phyloP scores from a whole-genome alignment of 169 alveolate species.

The Cryptosporidium parvum region DNA sequence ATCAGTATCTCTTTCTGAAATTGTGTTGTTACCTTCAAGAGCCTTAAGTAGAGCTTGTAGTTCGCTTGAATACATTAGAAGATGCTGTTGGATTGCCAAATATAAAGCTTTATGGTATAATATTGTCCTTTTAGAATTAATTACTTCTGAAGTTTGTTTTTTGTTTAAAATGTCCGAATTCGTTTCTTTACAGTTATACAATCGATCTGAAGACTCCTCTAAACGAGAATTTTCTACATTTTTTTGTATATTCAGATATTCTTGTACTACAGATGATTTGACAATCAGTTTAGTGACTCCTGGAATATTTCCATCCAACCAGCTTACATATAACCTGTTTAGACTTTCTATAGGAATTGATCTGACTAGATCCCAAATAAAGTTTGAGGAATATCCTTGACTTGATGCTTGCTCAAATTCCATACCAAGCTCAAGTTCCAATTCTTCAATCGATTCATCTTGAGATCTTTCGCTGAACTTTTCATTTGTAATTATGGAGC shows the following conservation, averaged over 20 bases:
- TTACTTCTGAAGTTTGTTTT: background rate
- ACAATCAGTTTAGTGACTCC: constrained; percentile 45
- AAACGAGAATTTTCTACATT: background rate
- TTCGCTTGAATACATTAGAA: constrained; percentile 39
- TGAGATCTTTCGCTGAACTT: background rate
- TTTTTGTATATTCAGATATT: constrained; percentile 33
- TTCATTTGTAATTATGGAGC: background rate
- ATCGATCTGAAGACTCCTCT: constrained; percentile 9
- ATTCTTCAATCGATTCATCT: constrained; percentile 18
- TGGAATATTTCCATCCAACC: constrained; percentile 72
- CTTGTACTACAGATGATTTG: constrained; percentile 31
- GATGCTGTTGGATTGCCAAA: constrained; percentile 53
- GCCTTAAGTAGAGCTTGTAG: constrained; percentile 20
- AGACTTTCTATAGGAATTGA: constrained; percentile 44
- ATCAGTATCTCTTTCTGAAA: background rate
- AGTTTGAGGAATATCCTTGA: constrained; percentile 4
- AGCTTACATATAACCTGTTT: constrained; percentile 31
- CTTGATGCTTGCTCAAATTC: constrained; percentile 35
- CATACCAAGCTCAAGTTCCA: constrained; percentile 35
- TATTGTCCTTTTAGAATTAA: constrained; percentile 1
- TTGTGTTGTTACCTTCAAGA: constrained; percentile 2
- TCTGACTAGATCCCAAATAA: constrained; percentile 46
- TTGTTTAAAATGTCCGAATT: background rate
- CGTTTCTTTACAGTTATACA: background rate
- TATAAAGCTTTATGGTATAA: constrained; percentile 58